Percentiles rank a stretch among this genome's conserved stretches.
These are phyloP conservation scores for Atalantia buxifolia DNA, from an alignment of 345 rosid species.

Conservation along the genomic window DNA sequence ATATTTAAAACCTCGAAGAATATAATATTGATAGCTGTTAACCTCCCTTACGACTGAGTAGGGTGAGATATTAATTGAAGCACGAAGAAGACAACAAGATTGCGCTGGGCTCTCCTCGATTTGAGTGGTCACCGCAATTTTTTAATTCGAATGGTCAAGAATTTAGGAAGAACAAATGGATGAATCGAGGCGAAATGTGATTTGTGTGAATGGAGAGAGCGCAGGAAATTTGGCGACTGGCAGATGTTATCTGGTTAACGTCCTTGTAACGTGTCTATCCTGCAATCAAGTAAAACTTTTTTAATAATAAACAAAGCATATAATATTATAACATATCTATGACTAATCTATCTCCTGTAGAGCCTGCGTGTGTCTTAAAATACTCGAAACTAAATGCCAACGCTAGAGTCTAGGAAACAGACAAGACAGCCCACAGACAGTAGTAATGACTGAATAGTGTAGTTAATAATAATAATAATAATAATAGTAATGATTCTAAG, in stretches of 20 bases:
- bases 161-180: too few relatives aligned
- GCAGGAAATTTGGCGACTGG: neutral
- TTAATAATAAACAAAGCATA: neutral
- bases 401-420: neutral
- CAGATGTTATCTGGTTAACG: neutral
- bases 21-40: too few relatives aligned
- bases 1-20: too few relatives aligned
- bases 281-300: neutral
- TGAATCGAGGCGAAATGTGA: neutral
- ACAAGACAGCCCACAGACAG: neutral
- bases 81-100: too few relatives aligned
- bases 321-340: too few relatives aligned
- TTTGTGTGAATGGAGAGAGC: neutral
- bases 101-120: too few relatives aligned
- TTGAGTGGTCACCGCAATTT: neutral
- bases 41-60: too few relatives aligned
- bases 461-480: too few relatives aligned
- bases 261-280: neutral
- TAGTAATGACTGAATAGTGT: neutral
- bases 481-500: too few relatives aligned
- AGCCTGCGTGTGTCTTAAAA: neutral
- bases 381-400: neutral
- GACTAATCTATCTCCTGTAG: neutral
- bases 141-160: neutral
- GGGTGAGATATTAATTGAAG: too few relatives aligned